Evolutionary conservation across 257 asterid species (phyloP).

Genomic region (Fraxinus pennsylvanica): DNA sequence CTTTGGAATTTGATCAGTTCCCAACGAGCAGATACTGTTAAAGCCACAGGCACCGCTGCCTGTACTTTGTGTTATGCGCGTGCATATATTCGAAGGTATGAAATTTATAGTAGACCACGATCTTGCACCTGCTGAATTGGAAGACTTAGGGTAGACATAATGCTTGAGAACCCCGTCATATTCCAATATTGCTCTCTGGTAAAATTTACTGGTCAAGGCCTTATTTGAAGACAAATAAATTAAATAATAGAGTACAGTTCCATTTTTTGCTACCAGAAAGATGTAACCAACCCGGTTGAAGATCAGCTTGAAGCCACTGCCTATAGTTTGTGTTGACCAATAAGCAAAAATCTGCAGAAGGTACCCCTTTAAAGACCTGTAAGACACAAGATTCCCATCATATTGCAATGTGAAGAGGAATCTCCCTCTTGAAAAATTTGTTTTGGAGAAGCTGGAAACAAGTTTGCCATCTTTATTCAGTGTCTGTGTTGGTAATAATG

Average conservation of each 20-base stretch:
- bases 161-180: constrained; percentile 38
- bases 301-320: constrained; percentile 18
- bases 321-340: neutral
- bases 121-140: neutral
- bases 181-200: constrained; percentile 27
- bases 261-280: constrained; percentile 20
- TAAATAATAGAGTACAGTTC: neutral
- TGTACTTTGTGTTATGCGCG: neutral
- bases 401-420: neutral
- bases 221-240: neutral
- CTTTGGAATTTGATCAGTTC: constrained; percentile 6
- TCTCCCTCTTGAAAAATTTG: constrained; percentile 19
- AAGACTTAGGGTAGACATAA: constrained; percentile 23
- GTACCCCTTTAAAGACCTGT: too few species aligned
- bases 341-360: constrained; percentile 4
- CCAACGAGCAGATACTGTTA: constrained; percentile 25
- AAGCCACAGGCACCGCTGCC: constrained; percentile 46
- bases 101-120: constrained; percentile 21
- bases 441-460: neutral
- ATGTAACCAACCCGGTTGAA: constrained; percentile 28
- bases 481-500: constrained; percentile 19
- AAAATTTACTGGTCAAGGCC: neutral
- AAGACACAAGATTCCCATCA: constrained; percentile 12
- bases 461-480: neutral
- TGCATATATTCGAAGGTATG: constrained; percentile 31